Percentiles rank a stretch among this genome's conserved stretches.
phyloP scores from a whole-genome alignment of 306 rosid genomes.

The Sophora flavescens region DNA sequence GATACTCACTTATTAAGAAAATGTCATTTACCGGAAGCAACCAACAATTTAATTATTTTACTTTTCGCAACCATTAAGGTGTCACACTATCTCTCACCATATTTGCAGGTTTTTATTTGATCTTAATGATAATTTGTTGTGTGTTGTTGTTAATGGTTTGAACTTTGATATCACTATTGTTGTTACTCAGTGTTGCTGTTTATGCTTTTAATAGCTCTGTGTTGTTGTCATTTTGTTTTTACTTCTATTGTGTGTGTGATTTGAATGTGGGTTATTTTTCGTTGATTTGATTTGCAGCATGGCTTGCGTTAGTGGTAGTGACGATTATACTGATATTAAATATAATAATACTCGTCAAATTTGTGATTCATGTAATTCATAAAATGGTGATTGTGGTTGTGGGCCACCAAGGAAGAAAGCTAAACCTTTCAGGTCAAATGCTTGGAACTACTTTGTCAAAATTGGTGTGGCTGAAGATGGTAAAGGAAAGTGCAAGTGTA shows the following conservation, averaged over 20 bases:
- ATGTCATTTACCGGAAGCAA: too few relatives aligned
- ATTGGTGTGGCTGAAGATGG: constrained; percentile 9
- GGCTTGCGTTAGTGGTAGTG: background rate
- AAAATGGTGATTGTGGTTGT: background rate
- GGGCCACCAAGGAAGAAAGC: background rate
- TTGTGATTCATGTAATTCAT: background rate
- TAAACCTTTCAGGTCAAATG: background rate
- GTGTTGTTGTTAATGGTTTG: background rate
- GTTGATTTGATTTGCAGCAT: background rate
- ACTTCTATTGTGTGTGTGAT: background rate
- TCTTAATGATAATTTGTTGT: background rate
- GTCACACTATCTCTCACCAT: background rate
- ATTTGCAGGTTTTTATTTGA: background rate
- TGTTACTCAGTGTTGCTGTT: background rate
- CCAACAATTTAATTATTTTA: too few relatives aligned
- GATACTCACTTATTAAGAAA: too few relatives aligned
- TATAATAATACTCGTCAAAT: background rate
- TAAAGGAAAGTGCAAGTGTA: background rate
- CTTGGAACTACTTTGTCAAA: background rate
- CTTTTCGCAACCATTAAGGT: too few relatives aligned
- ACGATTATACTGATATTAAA: background rate
- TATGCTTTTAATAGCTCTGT: background rate
- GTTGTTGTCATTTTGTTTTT: background rate
- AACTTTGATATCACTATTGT: background rate
- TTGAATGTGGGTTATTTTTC: background rate